These are phyloP conservation scores for Leptodermis oblonga DNA, from an alignment of 257 asterid genomes.

Conservation along the genomic window DNA sequence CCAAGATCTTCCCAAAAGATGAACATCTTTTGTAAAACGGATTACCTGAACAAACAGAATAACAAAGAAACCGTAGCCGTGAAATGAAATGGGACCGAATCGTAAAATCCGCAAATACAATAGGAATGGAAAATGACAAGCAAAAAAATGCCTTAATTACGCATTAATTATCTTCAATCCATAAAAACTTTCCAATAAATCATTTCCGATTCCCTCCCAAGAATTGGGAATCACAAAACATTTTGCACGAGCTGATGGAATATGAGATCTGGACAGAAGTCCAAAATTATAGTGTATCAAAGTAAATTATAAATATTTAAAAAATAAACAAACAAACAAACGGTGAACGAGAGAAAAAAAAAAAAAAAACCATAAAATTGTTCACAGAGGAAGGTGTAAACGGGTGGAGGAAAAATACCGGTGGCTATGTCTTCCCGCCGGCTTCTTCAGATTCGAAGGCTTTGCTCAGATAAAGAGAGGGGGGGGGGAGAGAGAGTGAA, in stretches of 20 bases:
- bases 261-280: conserved; percentile 16
- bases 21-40: not conserved
- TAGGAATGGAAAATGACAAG: not conserved
- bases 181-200: not conserved
- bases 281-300: not conserved
- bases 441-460: conserved; percentile 39
- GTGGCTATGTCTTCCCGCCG: conserved; percentile 41
- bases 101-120: not conserved
- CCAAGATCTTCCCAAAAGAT: conserved; percentile 2
- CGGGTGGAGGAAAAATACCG: conserved; percentile 24
- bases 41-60: not conserved
- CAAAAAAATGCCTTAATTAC: not conserved
- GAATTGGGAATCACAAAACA: not conserved
- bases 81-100: not conserved
- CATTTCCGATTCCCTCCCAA: not conserved
- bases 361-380: not conserved
- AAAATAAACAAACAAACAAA: too few relatives aligned
- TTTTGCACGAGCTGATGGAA: not conserved
- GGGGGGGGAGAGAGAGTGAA: not conserved
- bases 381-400: not conserved
- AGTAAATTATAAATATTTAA: not conserved
- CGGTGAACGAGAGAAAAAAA: not conserved
- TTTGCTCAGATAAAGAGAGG: conserved; percentile 9
- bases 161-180: not conserved
- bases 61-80: not conserved